Evolutionary conservation across 2,329 filamentous ascomycete species (phyloP).

Genomic region (Verruconis gallopava): DNA sequence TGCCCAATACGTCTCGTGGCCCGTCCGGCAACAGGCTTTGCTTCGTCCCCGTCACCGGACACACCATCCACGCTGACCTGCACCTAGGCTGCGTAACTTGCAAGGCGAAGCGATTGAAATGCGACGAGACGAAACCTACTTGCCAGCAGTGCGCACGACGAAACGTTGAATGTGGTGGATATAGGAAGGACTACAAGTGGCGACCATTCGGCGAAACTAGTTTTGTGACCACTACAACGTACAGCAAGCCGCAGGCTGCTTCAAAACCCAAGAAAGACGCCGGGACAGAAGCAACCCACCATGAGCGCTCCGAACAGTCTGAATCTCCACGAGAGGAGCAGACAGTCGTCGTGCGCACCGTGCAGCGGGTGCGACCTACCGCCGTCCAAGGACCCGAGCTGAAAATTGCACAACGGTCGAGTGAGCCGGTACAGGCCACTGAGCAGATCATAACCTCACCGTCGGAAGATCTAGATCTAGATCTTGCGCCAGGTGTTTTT

Average conservation of each 20-base stretch:
- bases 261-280: conserved; percentile 24
- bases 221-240: conserved; percentile 34
- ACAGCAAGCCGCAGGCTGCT: conserved; percentile 28
- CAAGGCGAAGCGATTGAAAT: conserved; percentile 61
- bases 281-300: conserved; percentile 13
- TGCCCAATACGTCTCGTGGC: no score
- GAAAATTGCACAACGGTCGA: background rate
- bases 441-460: background rate
- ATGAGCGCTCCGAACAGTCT: conserved; percentile 1
- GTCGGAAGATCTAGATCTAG: no score
- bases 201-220: conserved; percentile 53
- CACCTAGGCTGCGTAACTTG: conserved; percentile 55
- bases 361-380: background rate
- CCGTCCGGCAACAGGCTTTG: no score
- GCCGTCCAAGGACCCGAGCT: background rate
- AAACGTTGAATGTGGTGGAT: conserved; percentile 54
- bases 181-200: conserved; percentile 69
- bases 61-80: background rate
- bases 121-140: conserved; percentile 57
- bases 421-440: background rate
- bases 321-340: background rate
- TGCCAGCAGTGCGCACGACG: conserved; percentile 54
- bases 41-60: background rate
- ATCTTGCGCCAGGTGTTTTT: background rate
- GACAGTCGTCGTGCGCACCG: background rate